Evolutionary conservation across 192 early-diverging fungal species (phyloP).

Genomic region (Coemansia sp.): DNA sequence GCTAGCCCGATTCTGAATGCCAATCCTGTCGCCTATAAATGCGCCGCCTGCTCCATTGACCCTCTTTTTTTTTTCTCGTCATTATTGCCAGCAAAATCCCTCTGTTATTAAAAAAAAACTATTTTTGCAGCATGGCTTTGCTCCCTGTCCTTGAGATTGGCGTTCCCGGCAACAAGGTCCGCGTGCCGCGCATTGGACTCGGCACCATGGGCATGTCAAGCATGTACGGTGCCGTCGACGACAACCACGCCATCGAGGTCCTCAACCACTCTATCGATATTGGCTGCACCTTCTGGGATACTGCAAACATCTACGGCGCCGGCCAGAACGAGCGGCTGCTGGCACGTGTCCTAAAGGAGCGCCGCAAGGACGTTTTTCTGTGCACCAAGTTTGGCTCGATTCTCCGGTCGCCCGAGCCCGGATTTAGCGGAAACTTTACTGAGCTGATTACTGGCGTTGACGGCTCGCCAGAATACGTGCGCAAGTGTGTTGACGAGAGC

Average conservation of each 20-base stretch:
- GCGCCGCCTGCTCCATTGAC: too few relatives aligned
- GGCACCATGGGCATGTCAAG: slow-evolving; percentile 37
- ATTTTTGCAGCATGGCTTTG: background rate
- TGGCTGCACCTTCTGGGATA: slow-evolving; percentile 59
- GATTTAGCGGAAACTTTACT: slow-evolving; percentile 15
- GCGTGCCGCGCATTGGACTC: slow-evolving; percentile 33
- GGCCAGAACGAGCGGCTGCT: slow-evolving; percentile 58
- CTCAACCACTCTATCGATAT: slow-evolving; percentile 53
- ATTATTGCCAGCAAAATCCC: too few relatives aligned
- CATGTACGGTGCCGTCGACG: slow-evolving; percentile 37
- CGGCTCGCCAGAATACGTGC: slow-evolving; percentile 54
- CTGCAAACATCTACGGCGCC: slow-evolving; percentile 55
- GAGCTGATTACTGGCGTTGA: slow-evolving; percentile 14
- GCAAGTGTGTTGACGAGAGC: slow-evolving; percentile 36
- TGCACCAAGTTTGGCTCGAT: slow-evolving; percentile 59
- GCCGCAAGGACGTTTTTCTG: slow-evolving; percentile 55
- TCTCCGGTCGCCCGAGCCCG: slow-evolving; percentile 3
- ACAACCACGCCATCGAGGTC: slow-evolving; percentile 31
- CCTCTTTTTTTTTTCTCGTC: too few relatives aligned
- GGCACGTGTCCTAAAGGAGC: slow-evolving; percentile 47
- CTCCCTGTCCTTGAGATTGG: slow-evolving; percentile 20
- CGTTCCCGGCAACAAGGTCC: slow-evolving; percentile 20
- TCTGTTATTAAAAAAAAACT: too few relatives aligned
- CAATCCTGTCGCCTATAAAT: too few relatives aligned
- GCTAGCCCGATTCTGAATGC: too few relatives aligned